Percentiles rank a stretch among this genome's conserved stretches.
Evolutionary conservation across 768 basidiomycete species (phyloP).

Genomic region (Cantharellus anzutake): DNA sequence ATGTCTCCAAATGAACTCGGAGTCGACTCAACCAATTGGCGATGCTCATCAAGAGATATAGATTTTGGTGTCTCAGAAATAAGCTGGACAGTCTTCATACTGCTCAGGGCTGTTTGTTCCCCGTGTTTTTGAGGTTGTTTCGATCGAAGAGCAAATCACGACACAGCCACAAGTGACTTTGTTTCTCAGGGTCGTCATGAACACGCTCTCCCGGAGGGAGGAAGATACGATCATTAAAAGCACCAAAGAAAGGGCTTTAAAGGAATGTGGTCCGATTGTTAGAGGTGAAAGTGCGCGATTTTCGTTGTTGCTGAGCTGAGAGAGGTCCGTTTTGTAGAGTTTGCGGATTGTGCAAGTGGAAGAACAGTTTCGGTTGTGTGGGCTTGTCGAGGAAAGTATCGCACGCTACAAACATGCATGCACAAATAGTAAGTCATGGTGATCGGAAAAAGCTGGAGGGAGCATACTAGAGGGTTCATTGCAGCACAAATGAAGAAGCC

Average conservation of each 20-base stretch:
- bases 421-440: constrained; percentile 40
- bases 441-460: too few species aligned
- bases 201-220: constrained; percentile 70
- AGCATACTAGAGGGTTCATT: neutral
- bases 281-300: constrained; percentile 26
- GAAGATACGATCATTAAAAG: constrained; percentile 72
- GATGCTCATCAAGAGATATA: constrained; percentile 49
- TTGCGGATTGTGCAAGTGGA: constrained; percentile 67
- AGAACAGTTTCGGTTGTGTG: constrained; percentile 72
- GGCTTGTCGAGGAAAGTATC: constrained; percentile 56
- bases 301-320: neutral
- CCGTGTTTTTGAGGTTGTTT: too few species aligned
- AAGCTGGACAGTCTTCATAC: constrained; percentile 13
- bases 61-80: constrained; percentile 26
- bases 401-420: constrained; percentile 60
- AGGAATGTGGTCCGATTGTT: constrained; percentile 57
- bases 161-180: neutral
- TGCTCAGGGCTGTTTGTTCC: neutral
- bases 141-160: too few species aligned
- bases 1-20: constrained; percentile 73
- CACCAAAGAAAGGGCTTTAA: constrained; percentile 59
- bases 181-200: constrained; percentile 27
- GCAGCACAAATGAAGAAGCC: constrained; percentile 8
- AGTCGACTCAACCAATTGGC: constrained; percentile 48
- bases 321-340: constrained; percentile 28